These are phyloP conservation scores for Bimuria novae-zelandiae DNA, from an alignment of 2,329 filamentous ascomycete species.

Conservation along the genomic window DNA sequence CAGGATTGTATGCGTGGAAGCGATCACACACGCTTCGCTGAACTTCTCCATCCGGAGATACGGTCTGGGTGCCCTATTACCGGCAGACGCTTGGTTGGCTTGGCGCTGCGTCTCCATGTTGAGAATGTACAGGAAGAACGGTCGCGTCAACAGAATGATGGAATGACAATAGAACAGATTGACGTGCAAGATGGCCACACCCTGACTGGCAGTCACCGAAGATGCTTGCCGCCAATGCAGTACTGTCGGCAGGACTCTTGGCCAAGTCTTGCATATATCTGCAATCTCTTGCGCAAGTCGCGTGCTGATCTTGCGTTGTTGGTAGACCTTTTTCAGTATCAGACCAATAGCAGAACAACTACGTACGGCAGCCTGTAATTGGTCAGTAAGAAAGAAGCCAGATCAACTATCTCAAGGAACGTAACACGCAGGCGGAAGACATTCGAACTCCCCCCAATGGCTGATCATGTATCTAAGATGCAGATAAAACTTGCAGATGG, in stretches of 20 bases:
- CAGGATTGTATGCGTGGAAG: conserved; percentile 48
- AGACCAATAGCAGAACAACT: conserved; percentile 63
- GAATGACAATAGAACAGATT: conserved; percentile 67
- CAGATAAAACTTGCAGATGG: too few species aligned
- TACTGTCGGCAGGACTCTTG: conserved; percentile 52
- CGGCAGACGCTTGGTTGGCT: conserved; percentile 29
- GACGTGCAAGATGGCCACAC: conserved; percentile 64
- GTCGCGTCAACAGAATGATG: conserved; percentile 65
- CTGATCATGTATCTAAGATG: too few species aligned
- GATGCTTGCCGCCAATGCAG: conserved; percentile 59
- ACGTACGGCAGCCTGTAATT: conserved; percentile 61
- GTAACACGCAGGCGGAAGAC: too few species aligned
- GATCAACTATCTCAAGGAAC: too few species aligned
- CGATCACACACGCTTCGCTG: conserved; percentile 50
- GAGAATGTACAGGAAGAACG: conserved; percentile 66
- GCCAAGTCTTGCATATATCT: conserved; percentile 58
- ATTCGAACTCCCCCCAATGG: too few species aligned
- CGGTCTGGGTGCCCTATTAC: conserved; percentile 30
- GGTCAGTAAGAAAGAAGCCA: too few species aligned
- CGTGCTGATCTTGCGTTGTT: conserved; percentile 62
- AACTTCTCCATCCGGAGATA: conserved; percentile 54
- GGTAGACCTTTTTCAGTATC: conserved; percentile 65
- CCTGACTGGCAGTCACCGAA: conserved; percentile 52
- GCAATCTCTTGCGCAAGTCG: conserved; percentile 62
- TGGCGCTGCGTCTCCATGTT: conserved; percentile 50